Evolutionary conservation across 202 grass and related monocot genomes (phyloP).

Genomic region (Digitaria exilis): DNA sequence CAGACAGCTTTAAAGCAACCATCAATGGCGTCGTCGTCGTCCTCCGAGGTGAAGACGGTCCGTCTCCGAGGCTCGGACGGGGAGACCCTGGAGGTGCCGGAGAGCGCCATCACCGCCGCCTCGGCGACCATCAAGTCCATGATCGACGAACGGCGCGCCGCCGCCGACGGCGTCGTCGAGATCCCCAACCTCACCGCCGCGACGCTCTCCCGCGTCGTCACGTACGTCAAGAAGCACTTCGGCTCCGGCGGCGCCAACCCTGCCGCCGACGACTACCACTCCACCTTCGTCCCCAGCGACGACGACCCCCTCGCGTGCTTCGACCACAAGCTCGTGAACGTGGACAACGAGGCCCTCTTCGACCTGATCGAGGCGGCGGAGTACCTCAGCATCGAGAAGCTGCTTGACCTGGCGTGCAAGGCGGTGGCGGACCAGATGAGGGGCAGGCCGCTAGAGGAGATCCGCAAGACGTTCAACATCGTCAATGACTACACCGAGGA

Average conservation of each 20-base stretch:
- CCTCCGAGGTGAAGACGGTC: constrained; percentile 25
- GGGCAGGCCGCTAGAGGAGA: constrained; percentile 44
- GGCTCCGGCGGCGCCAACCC: neutral
- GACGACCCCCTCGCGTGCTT: constrained; percentile 33
- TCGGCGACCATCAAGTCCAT: constrained; percentile 30
- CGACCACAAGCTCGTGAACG: constrained; percentile 31
- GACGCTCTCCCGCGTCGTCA: constrained; percentile 51
- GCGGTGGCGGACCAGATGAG: constrained; percentile 51
- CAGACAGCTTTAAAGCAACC: no score
- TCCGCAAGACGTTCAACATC: constrained; percentile 50
- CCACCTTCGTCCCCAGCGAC: neutral
- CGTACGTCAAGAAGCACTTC: constrained; percentile 59
- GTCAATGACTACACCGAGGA: constrained; percentile 53
- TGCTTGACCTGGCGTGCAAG: constrained; percentile 52
- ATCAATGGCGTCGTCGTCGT: neutral
- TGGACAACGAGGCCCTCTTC: neutral
- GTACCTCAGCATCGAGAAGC: constrained; percentile 29
- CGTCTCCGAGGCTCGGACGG: constrained; percentile 54
- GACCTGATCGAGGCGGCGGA: constrained; percentile 35
- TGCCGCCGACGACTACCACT: neutral
- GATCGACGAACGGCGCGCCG: constrained; percentile 8
- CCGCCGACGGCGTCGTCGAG: constrained; percentile 14
- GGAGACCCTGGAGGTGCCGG: constrained; percentile 49
- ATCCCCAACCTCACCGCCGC: constrained; percentile 47
- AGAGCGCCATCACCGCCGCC: constrained; percentile 41